Evolutionary conservation across 306 rosid genomes (phyloP).

Genomic region (Luffa aegyptiaca): DNA sequence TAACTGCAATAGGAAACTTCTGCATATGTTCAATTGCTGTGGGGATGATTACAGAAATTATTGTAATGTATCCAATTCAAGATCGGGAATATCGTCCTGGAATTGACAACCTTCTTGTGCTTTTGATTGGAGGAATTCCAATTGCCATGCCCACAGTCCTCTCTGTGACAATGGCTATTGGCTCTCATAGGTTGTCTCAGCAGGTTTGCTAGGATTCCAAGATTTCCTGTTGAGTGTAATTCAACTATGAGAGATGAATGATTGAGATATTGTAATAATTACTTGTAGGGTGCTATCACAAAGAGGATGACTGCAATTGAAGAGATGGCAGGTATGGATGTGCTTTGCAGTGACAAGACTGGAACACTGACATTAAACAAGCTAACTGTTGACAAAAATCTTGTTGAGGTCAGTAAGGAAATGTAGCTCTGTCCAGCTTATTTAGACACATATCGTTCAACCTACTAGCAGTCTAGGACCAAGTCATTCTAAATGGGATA

Average conservation of each 20-base stretch:
- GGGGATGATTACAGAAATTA: conserved; percentile 85
- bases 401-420: conserved; percentile 59
- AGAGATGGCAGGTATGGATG: conserved; percentile 99
- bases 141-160: conserved; percentile 99
- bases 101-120: conserved; percentile 93
- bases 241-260: background rate
- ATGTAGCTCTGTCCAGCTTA: conserved; percentile 13
- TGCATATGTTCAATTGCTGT: conserved; percentile 93
- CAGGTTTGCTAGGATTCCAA: conserved; percentile 48
- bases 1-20: conserved; percentile 96
- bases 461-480: background rate
- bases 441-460: background rate
- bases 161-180: conserved; percentile 97
- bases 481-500: conserved; percentile 10
- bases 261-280: conserved; percentile 14
- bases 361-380: conserved; percentile 90
- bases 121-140: conserved; percentile 98
- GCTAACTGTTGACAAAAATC: conserved; percentile 85
- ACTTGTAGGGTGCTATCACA: conserved; percentile 86
- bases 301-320: conserved; percentile 99
- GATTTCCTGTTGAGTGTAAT: conserved; percentile 8
- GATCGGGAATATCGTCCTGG: conserved; percentile 86
- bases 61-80: conserved; percentile 97
- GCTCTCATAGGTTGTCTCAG: conserved; percentile 91
- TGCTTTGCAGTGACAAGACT: conserved; percentile 97